Evolutionary conservation across 2,329 filamentous ascomycete genomes (phyloP).

Genomic region (Sporothrix globosa): DNA sequence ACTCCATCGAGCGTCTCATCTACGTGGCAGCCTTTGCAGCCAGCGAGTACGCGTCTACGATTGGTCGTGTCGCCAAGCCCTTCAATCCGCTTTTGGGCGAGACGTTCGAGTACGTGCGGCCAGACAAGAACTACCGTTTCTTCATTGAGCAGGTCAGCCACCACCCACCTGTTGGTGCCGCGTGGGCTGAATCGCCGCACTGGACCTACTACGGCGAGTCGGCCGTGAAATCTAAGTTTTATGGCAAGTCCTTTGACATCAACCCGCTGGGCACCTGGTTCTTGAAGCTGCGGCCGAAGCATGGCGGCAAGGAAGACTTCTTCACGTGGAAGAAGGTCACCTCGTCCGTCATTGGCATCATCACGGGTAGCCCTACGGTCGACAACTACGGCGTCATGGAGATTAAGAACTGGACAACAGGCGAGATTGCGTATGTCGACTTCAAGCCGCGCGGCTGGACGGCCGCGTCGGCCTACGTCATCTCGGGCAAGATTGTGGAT

Average conservation of each 20-base stretch:
- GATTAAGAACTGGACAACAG: constrained; percentile 95
- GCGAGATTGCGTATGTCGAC: constrained; percentile 84
- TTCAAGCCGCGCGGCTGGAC: constrained; percentile 98
- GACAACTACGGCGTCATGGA: constrained; percentile 98
- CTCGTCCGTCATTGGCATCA: constrained; percentile 96
- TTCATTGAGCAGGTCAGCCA: constrained; percentile 98
- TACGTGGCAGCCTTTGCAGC: constrained; percentile 96
- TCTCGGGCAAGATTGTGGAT: constrained; percentile 83
- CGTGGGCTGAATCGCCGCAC: constrained; percentile 85
- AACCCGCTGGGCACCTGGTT: constrained; percentile 98
- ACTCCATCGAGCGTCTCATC: constrained; percentile 88
- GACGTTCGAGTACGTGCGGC: constrained; percentile 93
- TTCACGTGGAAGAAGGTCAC: constrained; percentile 99
- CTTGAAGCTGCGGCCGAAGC: constrained; percentile 74
- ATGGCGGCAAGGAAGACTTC: constrained; percentile 76
- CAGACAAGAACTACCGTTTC: constrained; percentile 97
- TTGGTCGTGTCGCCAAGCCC: constrained; percentile 93
- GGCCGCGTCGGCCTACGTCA: constrained; percentile 85
- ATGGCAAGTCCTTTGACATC: constrained; percentile 96
- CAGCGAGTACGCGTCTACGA: constrained; percentile 95
- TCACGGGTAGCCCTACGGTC: constrained; percentile 93
- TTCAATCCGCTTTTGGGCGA: constrained; percentile 97
- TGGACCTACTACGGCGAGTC: constrained; percentile 99
- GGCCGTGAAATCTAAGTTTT: constrained; percentile 93
- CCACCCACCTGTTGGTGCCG: constrained; percentile 91